These are phyloP conservation scores for Trichoderma atroviride DNA, from an alignment of 2,329 filamentous ascomycete genomes.

Conservation along the genomic window DNA sequence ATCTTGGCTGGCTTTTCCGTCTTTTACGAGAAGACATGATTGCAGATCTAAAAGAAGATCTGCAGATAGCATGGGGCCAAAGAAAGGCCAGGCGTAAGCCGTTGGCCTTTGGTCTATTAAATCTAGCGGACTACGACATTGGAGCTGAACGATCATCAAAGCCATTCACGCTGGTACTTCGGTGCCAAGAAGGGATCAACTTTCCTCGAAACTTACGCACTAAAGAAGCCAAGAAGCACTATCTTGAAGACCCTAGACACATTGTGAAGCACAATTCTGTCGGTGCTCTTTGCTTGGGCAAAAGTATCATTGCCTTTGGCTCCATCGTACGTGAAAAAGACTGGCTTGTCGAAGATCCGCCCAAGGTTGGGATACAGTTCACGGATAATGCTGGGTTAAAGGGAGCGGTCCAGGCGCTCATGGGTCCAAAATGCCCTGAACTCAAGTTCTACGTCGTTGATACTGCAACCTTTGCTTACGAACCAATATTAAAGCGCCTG, in stretches of 20 bases:
- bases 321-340: constrained; percentile 55
- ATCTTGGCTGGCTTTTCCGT: constrained; percentile 73
- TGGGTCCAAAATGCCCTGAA: constrained; percentile 28
- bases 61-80: constrained; percentile 53
- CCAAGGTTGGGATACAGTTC: constrained; percentile 57
- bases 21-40: constrained; percentile 73
- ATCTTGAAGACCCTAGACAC: constrained; percentile 49
- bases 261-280: constrained; percentile 63
- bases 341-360: constrained; percentile 46
- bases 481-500: constrained; percentile 65
- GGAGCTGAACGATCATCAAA: constrained; percentile 37
- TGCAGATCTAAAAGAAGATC: constrained; percentile 63
- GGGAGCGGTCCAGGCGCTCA: constrained; percentile 51
- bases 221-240: constrained; percentile 43
- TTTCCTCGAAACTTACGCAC: constrained; percentile 40
- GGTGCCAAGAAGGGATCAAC: constrained; percentile 50
- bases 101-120: constrained; percentile 45
- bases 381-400: constrained; percentile 48
- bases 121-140: constrained; percentile 43
- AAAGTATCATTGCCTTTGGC: constrained; percentile 62
- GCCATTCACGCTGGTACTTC: constrained; percentile 43
- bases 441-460: constrained; percentile 61
- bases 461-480: constrained; percentile 68
- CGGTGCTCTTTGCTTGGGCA: constrained; percentile 58
- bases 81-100: constrained; percentile 49